Base-by-base conservation (phyloP, 495 filamentous ascomycete species). In the Letharia lupina region DNA sequence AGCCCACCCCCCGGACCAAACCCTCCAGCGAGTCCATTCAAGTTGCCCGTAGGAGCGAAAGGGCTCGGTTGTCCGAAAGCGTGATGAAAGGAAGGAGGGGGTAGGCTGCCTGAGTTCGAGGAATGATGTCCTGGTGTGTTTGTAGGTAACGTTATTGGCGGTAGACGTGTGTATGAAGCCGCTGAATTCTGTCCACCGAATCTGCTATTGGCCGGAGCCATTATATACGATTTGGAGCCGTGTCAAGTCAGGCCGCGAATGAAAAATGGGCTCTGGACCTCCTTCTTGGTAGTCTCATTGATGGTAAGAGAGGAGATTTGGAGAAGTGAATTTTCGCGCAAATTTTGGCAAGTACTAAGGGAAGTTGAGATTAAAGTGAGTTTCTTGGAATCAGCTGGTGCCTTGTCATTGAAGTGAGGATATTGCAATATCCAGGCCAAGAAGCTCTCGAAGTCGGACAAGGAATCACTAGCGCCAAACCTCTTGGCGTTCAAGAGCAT, bases 31-130 rank as follows among this genome's bases (percentile, higher is more conserved):
- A 85, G 77, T 40, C 81, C 80, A 66, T 88, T 83, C 60, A 84
- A 81, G 59, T 78, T 80, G 58, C 81, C 82, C 7, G 80, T 80
- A 9, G 84, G 72, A 37, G 82, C 80, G 72, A 91, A 92, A 1
- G 87, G 87, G 71, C 87, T 88, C 50, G 74, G 78, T 52, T 75
- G 71, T 40, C 80, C 81, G 73, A 87, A 89, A 54, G 78, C 78
- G 59, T 84, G 84, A 61, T 79, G 81, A 41, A 86, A 79, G 39
- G 81, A 83, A 64, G 84, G 84, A 64, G 83, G 83, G 52, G 86
- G 86, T 28, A 89, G 79, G 67, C 83, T 79, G 59, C 82, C 74
- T 66, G 80, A 79, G 71, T 77, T 78, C 58, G 82, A 79, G 20
- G 73, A 64, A 66, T 75, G 74, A 60, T 78, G 75, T 67, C 75